phyloP scores from a whole-genome alignment of 345 rosid species.

The Rhodamnia rubescens region DNA sequence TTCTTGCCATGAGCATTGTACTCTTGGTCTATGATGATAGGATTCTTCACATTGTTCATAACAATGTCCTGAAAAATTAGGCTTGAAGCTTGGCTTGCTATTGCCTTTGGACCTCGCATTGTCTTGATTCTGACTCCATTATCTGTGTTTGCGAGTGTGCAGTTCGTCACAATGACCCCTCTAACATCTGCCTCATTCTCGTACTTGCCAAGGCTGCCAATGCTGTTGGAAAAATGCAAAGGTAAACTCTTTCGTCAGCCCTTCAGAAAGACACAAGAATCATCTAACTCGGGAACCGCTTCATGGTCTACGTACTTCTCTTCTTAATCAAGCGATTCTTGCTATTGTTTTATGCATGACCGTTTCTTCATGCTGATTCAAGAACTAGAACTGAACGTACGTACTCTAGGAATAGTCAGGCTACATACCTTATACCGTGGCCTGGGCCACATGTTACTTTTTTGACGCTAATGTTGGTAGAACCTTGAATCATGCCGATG shows the following conservation, averaged over 20 bases:
- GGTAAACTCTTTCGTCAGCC: not conserved
- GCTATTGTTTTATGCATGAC: not conserved
- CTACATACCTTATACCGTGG: conserved; percentile 53
- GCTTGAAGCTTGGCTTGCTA: conserved; percentile 27
- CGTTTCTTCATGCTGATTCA: not conserved
- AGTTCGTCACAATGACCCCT: conserved; percentile 30
- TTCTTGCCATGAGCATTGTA: conserved; percentile 7
- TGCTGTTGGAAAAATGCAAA: conserved; percentile 11
- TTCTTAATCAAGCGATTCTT: not conserved
- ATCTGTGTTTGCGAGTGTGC: conserved; percentile 35
- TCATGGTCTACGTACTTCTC: not conserved
- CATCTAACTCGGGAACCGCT: not conserved
- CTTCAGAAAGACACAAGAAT: not conserved
- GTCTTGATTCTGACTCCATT: conserved; percentile 83
- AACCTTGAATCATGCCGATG: conserved; percentile 51
- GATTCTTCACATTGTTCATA: conserved; percentile 45
- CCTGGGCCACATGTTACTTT: conserved; percentile 66
- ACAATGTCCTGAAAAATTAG: conserved; percentile 32
- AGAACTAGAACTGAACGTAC: not conserved
- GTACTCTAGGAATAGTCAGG: not conserved
- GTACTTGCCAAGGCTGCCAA: conserved; percentile 73
- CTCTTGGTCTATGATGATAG: conserved; percentile 61
- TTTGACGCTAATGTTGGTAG: conserved; percentile 26
- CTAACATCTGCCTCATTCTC: conserved; percentile 39
- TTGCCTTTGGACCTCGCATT: conserved; percentile 22